Conservation (phyloP, 2,329 filamentous ascomycete genomes). For the Aspergillus persii region DNA sequence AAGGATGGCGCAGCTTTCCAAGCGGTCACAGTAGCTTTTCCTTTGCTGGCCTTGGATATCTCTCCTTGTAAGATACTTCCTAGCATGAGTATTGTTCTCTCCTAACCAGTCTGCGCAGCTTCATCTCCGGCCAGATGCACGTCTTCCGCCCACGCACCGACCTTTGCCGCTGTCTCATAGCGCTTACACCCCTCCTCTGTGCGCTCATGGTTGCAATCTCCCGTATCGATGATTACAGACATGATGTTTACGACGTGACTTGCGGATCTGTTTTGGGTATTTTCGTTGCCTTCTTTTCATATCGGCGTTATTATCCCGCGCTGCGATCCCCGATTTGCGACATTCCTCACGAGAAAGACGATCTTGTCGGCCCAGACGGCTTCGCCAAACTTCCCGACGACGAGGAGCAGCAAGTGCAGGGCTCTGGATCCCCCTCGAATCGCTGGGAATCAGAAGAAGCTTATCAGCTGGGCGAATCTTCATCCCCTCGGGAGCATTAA, state of each 20-base stretch:
- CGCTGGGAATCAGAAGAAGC: conserved; percentile 19
- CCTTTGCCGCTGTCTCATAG: conserved; percentile 54
- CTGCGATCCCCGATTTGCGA: conserved; percentile 52
- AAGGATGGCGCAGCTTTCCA: conserved; percentile 65
- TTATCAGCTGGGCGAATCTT: conserved; percentile 25
- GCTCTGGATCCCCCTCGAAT: conserved; percentile 12
- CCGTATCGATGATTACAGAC: conserved; percentile 62
- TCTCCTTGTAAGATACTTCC: conserved; percentile 45
- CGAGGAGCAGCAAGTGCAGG: conserved; percentile 32
- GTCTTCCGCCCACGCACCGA: conserved; percentile 59
- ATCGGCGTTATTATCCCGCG: conserved; percentile 59
- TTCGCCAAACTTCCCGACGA: conserved; percentile 30
- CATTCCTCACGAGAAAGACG: conserved; percentile 46
- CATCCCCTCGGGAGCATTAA: conserved; percentile 10
- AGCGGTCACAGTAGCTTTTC: conserved; percentile 62
- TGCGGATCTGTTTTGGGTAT: conserved; percentile 56
- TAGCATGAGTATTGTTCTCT: not conserved
- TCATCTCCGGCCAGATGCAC: conserved; percentile 55
- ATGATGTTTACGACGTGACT: conserved; percentile 63
- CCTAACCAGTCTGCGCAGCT: conserved; percentile 25
- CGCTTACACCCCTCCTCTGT: conserved; percentile 55
- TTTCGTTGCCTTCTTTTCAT: conserved; percentile 56
- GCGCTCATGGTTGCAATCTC: conserved; percentile 61
- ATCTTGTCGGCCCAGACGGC: conserved; percentile 21
- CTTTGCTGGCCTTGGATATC: conserved; percentile 60